phyloP scores from a whole-genome alignment of 2,329 filamentous ascomycete species.

The Diaporthe longicolla region DNA sequence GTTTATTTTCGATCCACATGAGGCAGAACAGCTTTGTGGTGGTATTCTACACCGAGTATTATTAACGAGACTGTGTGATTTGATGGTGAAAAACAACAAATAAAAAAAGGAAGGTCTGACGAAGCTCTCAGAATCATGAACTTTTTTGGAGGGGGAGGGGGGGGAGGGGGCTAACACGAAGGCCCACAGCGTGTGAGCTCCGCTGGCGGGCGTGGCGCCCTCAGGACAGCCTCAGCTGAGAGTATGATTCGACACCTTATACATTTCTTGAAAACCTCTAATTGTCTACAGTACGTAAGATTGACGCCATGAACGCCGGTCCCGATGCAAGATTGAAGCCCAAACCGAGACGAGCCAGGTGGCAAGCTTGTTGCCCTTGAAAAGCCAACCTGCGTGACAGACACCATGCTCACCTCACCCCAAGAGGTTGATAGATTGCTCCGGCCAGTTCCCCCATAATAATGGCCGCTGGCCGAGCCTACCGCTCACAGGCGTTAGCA shows the following conservation, averaged over 20 bases:
- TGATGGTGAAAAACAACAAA: too few relatives aligned
- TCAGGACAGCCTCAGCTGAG: neutral
- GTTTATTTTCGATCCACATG: neutral
- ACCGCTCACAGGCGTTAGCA: slow-evolving; percentile 88
- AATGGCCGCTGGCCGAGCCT: slow-evolving; percentile 84
- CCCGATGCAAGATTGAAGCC: slow-evolving; percentile 8
- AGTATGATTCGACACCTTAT: neutral
- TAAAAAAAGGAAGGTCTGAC: neutral
- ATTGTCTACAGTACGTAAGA: neutral
- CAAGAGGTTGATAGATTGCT: slow-evolving; percentile 83
- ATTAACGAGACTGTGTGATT: neutral
- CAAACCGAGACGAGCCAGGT: neutral
- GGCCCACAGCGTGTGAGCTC: neutral
- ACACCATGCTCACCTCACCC: slow-evolving; percentile 58
- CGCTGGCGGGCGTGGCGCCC: neutral
- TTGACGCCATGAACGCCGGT: neutral
- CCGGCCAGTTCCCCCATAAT: slow-evolving; percentile 89
- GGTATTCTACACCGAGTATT: neutral
- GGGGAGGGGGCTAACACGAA: too few relatives aligned
- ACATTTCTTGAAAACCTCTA: neutral
- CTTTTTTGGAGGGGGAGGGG: too few relatives aligned
- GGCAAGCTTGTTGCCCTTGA: neutral
- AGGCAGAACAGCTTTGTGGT: neutral
- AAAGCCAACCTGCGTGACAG: neutral
- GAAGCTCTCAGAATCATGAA: neutral